phyloP scores from a whole-genome alignment of 768 basidiomycete species.

The Boletus tomentosulus region DNA sequence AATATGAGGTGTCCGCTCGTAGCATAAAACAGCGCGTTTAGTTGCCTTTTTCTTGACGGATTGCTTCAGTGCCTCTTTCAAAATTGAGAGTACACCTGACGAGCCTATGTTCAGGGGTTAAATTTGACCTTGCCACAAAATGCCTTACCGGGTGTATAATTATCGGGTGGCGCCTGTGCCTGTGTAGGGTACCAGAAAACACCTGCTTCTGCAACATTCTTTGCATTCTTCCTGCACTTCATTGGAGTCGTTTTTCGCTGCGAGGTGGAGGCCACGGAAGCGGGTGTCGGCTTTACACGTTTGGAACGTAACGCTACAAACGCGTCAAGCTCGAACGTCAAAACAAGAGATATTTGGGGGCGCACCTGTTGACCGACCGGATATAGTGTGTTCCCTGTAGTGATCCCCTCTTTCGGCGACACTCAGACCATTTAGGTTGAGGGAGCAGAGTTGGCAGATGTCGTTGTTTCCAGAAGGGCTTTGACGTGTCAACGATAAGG shows the following conservation, averaged over 20 bases:
- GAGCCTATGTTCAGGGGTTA: slow-evolving; percentile 11
- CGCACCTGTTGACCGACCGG: slow-evolving; percentile 14
- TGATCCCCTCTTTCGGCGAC: slow-evolving; percentile 45
- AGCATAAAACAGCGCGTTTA: slow-evolving; percentile 59
- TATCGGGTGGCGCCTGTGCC: slow-evolving; percentile 42
- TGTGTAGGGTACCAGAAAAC: slow-evolving; percentile 62
- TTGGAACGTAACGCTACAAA: slow-evolving; percentile 11
- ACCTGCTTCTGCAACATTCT: slow-evolving; percentile 32
- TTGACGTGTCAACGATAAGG: background rate
- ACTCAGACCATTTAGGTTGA: slow-evolving; percentile 38
- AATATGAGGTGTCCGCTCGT: slow-evolving; percentile 58
- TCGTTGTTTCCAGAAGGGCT: slow-evolving; percentile 19
- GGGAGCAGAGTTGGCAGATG: slow-evolving; percentile 50
- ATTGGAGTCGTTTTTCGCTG: background rate
- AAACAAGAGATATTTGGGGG: background rate
- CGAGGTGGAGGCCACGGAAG: background rate
- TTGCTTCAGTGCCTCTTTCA: slow-evolving; percentile 52
- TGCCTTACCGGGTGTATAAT: slow-evolving; percentile 66
- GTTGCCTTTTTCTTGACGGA: slow-evolving; percentile 49
- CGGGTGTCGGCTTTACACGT: slow-evolving; percentile 15
- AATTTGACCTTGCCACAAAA: background rate
- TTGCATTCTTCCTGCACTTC: slow-evolving; percentile 12
- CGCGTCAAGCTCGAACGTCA: background rate
- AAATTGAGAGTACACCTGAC: slow-evolving; percentile 60
- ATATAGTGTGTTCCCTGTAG: slow-evolving; percentile 47